phyloP scores from a whole-genome alignment of 2,329 filamentous ascomycete species.

The Talaromyces rugulosus region DNA sequence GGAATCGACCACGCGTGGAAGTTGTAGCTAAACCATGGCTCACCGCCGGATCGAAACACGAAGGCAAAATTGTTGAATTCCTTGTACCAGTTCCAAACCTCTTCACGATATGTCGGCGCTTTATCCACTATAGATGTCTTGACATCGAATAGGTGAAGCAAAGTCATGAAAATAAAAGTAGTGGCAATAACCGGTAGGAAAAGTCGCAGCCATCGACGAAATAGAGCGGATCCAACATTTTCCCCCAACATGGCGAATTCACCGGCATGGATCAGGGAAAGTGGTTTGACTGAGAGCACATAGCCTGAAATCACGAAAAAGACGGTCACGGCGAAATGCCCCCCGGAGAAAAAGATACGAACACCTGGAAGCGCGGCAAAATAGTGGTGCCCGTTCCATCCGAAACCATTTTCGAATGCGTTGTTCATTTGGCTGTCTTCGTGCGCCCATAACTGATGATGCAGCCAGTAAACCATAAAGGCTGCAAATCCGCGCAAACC shows the following conservation, averaged over 20 bases:
- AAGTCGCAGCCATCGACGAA: slow-evolving; percentile 49
- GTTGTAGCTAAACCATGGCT: slow-evolving; percentile 57
- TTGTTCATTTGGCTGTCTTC: slow-evolving; percentile 29
- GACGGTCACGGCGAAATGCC: slow-evolving; percentile 55
- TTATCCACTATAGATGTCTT: slow-evolving; percentile 36
- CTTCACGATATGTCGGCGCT: slow-evolving; percentile 42
- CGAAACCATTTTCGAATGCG: slow-evolving; percentile 43
- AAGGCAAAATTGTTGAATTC: slow-evolving; percentile 69
- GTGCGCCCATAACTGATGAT: slow-evolving; percentile 58
- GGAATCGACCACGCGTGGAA: slow-evolving; percentile 62
- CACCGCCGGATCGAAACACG: slow-evolving; percentile 55
- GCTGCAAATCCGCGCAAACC: slow-evolving; percentile 65
- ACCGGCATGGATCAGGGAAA: slow-evolving; percentile 40
- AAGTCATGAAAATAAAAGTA: slow-evolving; percentile 51
- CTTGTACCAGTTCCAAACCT: slow-evolving; percentile 49
- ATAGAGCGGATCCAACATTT: slow-evolving; percentile 46
- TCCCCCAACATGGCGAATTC: slow-evolving; percentile 38
- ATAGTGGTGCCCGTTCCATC: slow-evolving; percentile 34
- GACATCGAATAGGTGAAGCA: slow-evolving; percentile 52
- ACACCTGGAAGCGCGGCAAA: slow-evolving; percentile 54
- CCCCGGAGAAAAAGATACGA: slow-evolving; percentile 57
- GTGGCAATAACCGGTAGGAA: slow-evolving; percentile 52
- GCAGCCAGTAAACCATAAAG: slow-evolving; percentile 61
- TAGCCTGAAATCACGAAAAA: slow-evolving; percentile 54
- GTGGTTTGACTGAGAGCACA: slow-evolving; percentile 47